phyloP scores from a whole-genome alignment of 352 stramenopile species.

The Pythium diclinum region DNA sequence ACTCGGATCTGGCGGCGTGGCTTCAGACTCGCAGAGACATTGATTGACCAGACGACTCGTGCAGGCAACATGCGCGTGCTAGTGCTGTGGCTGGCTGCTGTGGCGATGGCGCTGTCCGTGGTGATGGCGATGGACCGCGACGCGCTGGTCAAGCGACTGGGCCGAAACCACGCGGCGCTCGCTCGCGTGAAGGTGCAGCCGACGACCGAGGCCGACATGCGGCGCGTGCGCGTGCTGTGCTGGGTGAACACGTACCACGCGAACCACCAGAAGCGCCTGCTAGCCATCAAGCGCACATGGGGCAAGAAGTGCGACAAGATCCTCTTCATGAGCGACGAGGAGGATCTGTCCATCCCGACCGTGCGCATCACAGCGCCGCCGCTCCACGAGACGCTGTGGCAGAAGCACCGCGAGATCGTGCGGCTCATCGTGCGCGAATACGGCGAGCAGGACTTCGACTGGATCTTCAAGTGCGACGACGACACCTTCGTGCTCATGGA shows the following conservation, averaged over 20 bases:
- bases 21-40: too few relatives aligned
- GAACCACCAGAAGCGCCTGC: conserved; percentile 63
- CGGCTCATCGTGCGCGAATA: conserved; percentile 68
- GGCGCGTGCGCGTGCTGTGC: conserved; percentile 64
- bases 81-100: conserved; percentile 5
- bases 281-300: conserved; percentile 75
- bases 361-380: conserved; percentile 62
- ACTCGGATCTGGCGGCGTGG: too few relatives aligned
- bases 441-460: conserved; percentile 65
- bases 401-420: conserved; percentile 83
- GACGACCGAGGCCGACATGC: conserved; percentile 34
- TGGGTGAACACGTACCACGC: conserved; percentile 85
- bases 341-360: conserved; percentile 59
- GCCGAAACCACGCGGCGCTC: conserved; percentile 67
- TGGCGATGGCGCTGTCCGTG: conserved; percentile 7
- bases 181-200: conserved; percentile 61
- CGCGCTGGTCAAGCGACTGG: conserved; percentile 41
- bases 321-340: conserved; percentile 84
- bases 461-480: conserved; percentile 88
- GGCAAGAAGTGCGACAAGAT: conserved; percentile 81
- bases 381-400: conserved; percentile 76
- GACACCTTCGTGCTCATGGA: conserved; percentile 86
- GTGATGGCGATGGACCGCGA: conserved; percentile 12
- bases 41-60: too few relatives aligned
- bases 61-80: neutral